Base-by-base conservation (phyloP, 768 basidiomycete species). In the Phanerochaete carnosa region DNA sequence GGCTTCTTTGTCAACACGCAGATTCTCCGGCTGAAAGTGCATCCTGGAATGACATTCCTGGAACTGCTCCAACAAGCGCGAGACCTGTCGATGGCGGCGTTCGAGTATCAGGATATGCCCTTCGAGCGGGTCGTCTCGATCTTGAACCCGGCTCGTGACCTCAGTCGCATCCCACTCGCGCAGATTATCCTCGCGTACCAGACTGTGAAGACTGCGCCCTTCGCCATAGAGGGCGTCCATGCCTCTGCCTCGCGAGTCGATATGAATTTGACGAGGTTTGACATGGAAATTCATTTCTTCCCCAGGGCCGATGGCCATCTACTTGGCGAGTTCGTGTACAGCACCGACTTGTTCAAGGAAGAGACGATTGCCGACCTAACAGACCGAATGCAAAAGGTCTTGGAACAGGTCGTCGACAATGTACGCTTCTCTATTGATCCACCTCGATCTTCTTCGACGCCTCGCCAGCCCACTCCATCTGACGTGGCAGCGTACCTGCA, bases 1-100 rank as follows among this genome's bases (percentile, higher is more conserved):
- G 54, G 54, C 23, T 55, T 55, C 54, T 55, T 55, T 37, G 54
- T 55, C 54, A 55, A 55, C 37, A 55, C 54, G 9, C 54, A 55
- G 13, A 25, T 37, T 25, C 30, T 55, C 12, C 54, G 54, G 3
- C 37, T 55, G 4, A 23, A 12, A 6, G 37, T 55, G 22, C 23
- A 28, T 22, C 25, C 54, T 4, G 37, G 37, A 22, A 55, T 37
- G 32, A 8, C 54, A 9, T 55, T 55, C 54, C 33, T 35, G 9
- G 37, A 43, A 9, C 22, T 55, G 11, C 19, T 55, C 13, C 33
- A 25, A 13, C 30, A 55, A 13, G 35, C 54, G 3, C 30, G 37
- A 12, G 35, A 39, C 30, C 7, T 29, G 3, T 35, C 37, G 3
- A 11, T 9, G 32, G 54, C 54, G 3, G 54, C 54, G 5, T 37